A percentile compares a stretch with the other conserved stretches of the same genome.
phyloP scores from a whole-genome alignment of 2,329 filamentous ascomycete species.

The Fusarium coffeatum region DNA sequence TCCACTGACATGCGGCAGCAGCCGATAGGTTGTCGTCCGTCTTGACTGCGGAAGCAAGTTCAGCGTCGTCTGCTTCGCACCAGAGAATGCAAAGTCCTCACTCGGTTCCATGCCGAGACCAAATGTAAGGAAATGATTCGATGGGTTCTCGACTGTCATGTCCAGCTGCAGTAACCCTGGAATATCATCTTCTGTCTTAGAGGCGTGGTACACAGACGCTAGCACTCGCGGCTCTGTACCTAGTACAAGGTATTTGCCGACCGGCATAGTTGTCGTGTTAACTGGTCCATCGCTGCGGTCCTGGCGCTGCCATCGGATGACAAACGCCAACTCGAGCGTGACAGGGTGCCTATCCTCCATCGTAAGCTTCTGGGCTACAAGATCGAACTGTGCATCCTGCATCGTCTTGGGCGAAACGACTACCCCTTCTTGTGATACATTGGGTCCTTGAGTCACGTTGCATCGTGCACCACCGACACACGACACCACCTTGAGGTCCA shows the following conservation, averaged over 20 bases:
- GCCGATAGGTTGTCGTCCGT: conserved; percentile 75
- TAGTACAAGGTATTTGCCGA: conserved; percentile 84
- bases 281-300: conserved; percentile 48
- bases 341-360: conserved; percentile 85
- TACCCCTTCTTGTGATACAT: conserved; percentile 56
- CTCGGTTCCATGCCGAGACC: conserved; percentile 91
- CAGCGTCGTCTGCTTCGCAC: conserved; percentile 81
- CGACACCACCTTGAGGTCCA: conserved; percentile 71
- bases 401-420: conserved; percentile 74
- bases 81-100: conserved; percentile 93
- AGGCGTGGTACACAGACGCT: conserved; percentile 63
- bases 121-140: conserved; percentile 94
- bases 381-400: conserved; percentile 76
- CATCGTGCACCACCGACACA: conserved; percentile 73
- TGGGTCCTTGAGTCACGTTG: conserved; percentile 55
- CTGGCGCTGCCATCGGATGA: conserved; percentile 80
- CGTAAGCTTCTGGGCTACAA: conserved; percentile 79
- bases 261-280: conserved; percentile 76
- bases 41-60: conserved; percentile 87
- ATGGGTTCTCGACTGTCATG: conserved; percentile 89
- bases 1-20: conserved; percentile 75
- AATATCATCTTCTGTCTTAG: conserved; percentile 41
- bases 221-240: conserved; percentile 89
- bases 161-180: conserved; percentile 59
- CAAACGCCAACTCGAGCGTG: conserved; percentile 78